Percentiles rank a stretch among this genome's conserved stretches.
Conservation (phyloP, 495 filamentous ascomycete species). For the Glutinoglossum americanum region DNA sequence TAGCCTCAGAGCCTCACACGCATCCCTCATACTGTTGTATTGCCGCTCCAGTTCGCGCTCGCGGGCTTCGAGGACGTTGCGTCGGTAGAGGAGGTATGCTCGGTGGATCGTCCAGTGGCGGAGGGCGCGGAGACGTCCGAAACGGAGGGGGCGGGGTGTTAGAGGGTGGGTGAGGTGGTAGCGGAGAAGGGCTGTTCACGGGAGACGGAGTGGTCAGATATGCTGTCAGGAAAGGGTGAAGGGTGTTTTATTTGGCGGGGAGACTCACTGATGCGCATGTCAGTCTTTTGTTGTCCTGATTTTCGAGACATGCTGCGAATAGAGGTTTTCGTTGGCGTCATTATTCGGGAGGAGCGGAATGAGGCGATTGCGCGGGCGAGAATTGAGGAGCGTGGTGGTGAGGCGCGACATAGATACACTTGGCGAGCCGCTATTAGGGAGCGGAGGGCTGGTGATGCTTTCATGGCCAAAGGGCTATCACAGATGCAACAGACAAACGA, state of each 20-base stretch:
- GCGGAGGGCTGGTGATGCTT: background rate
- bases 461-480: background rate
- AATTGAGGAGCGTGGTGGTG: background rate
- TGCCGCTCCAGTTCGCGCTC: constrained; percentile 45
- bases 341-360: background rate
- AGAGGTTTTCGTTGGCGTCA: no score
- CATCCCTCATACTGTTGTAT: constrained; percentile 57
- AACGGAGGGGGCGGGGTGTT: constrained; percentile 58
- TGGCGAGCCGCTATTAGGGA: background rate
- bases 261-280: constrained; percentile 7
- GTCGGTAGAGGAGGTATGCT: constrained; percentile 59
- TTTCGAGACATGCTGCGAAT: background rate
- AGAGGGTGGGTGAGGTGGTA: constrained; percentile 43
- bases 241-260: background rate
- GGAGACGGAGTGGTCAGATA: background rate
- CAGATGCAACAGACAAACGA: background rate
- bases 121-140: constrained; percentile 69
- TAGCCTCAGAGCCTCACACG: constrained; percentile 62
- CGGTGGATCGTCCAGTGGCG: constrained; percentile 99
- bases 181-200: constrained; percentile 31
- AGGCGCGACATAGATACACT: background rate
- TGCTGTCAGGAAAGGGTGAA: background rate
- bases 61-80: constrained; percentile 34
- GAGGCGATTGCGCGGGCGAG: background rate
- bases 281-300: constrained; percentile 5